Conservation (phyloP, 768 basidiomycete genomes). For the Leccinellum albellum region DNA sequence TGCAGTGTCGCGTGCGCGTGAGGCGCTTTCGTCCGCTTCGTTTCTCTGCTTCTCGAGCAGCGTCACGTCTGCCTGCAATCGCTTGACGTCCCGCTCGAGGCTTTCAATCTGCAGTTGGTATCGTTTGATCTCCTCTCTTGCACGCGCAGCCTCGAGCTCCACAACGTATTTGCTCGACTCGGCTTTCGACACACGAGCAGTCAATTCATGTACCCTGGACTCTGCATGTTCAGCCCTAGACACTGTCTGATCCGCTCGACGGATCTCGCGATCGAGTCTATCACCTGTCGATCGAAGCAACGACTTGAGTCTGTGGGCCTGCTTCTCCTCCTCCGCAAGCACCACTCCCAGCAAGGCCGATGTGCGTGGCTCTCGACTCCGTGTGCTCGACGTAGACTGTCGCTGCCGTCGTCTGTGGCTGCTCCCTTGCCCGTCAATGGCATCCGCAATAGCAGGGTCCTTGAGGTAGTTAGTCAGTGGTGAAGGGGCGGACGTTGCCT, state of each 20-base stretch:
- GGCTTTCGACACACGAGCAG: conserved; percentile 35
- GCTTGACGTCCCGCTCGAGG: conserved; percentile 42
- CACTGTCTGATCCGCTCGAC: conserved; percentile 49
- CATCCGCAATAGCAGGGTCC: conserved; percentile 39
- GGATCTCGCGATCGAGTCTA: conserved; percentile 53
- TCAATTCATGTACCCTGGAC: conserved; percentile 40
- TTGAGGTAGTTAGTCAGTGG: conserved; percentile 43
- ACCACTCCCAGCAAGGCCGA: conserved; percentile 41
- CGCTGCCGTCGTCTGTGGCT: conserved; percentile 30
- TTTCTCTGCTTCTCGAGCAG: conserved; percentile 36
- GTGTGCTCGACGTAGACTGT: conserved; percentile 36
- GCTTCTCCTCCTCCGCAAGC: conserved; percentile 53
- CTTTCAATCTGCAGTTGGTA: conserved; percentile 46
- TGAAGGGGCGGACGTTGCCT: conserved; percentile 43
- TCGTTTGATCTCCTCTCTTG: conserved; percentile 45
- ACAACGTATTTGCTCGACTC: conserved; percentile 40
- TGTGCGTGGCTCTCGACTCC: conserved; percentile 36
- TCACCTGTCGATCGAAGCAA: conserved; percentile 49
- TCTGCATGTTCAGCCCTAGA: conserved; percentile 52
- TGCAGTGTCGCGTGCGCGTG: conserved; percentile 42
- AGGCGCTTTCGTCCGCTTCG: conserved; percentile 42
- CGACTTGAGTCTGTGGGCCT: conserved; percentile 51
- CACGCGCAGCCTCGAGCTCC: conserved; percentile 38
- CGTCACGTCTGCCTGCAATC: conserved; percentile 27
- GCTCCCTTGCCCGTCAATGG: conserved; percentile 30